Base-by-base conservation (phyloP, 2,329 filamentous ascomycete genomes). In the Knufia fluminis region DNA sequence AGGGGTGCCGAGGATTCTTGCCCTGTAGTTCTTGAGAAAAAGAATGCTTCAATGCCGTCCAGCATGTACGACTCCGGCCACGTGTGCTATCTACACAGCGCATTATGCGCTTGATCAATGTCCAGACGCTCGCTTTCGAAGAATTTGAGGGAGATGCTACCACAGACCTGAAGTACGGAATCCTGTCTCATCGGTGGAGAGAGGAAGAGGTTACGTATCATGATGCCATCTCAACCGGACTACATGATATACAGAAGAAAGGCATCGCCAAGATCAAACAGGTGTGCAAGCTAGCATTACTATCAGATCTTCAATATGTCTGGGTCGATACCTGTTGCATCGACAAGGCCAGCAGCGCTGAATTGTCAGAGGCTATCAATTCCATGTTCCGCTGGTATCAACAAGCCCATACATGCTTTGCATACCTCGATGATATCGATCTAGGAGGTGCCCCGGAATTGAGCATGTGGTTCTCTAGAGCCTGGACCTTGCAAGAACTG, bases 301-400 rank as follows among this genome's bases (percentile, higher is more conserved):
- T 36, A 3, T 22, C 16, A 8, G 40, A 22, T 20, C 28, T 48
- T 17, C 24, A 40, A 10, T 51, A 48, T 28, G 35, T 49, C 36
- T 61, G 58, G 57, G 50, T 60, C 7, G 58, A 60, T 43, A 59
- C 58, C 8, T 61, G 56, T 36, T 60, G 59, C 46, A 61, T 61
- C 33, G 52, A 61, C 51, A 59, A 59, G 45, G 42, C 28, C 19
- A 61, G 52, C 48, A 58, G 54, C 23, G 57, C 56, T 2, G 57
- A 59, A 45, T 46, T 61, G 22, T 54, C 51, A 7, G 56, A 59
- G 54, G 50, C 47, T 12, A 52, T 52, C 50, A 52, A 52, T 36
- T 45, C 39, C 4, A 52, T 52, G 50, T 53, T 48, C 33, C 33
- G 46, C 3, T 62, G 59, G 60, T 62, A 61, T 26, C 40, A 52